phyloP scores from a whole-genome alignment of 163 green algal genomes.

The Chlamydomonas reinhardtii region DNA sequence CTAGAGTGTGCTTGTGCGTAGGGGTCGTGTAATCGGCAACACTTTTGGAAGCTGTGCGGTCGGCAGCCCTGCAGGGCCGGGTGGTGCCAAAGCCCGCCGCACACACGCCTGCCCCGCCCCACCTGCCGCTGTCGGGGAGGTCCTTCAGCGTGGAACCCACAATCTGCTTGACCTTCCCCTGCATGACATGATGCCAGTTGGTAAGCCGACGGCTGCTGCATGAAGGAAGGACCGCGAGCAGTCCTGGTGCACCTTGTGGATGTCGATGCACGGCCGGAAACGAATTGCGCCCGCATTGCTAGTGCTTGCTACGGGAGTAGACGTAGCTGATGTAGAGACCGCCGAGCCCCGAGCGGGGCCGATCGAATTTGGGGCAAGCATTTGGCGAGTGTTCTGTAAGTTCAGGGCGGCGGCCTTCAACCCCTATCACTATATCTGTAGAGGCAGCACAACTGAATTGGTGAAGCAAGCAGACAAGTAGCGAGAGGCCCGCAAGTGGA shows the following conservation, averaged over 20 bases:
- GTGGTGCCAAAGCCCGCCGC: too few species aligned
- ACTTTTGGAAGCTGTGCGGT: too few species aligned
- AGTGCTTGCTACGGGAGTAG: background rate
- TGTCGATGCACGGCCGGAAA: conserved; percentile 96
- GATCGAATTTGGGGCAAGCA: background rate
- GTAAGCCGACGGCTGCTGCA: background rate
- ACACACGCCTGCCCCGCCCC: background rate
- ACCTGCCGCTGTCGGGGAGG: conserved; percentile 56
- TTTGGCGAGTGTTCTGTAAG: background rate
- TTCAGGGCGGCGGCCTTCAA: background rate
- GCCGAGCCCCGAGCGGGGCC: background rate
- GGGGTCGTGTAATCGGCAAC: too few species aligned
- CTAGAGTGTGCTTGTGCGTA: too few species aligned
- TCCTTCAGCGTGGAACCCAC: conserved; percentile 95
- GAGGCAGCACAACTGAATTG: too few species aligned
- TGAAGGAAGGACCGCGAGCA: background rate
- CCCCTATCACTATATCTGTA: too few species aligned
- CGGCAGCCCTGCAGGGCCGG: too few species aligned
- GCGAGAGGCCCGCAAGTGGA: too few species aligned
- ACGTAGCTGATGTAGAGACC: background rate
- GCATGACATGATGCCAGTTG: background rate
- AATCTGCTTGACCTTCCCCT: conserved; percentile 99
- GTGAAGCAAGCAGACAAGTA: too few species aligned
- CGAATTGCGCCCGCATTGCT: conserved; percentile 17
- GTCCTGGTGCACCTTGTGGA: conserved; percentile 82